Evolutionary conservation across 1,139 yeast species (phyloP).

Genomic region (Kluyveromyces sp.): DNA sequence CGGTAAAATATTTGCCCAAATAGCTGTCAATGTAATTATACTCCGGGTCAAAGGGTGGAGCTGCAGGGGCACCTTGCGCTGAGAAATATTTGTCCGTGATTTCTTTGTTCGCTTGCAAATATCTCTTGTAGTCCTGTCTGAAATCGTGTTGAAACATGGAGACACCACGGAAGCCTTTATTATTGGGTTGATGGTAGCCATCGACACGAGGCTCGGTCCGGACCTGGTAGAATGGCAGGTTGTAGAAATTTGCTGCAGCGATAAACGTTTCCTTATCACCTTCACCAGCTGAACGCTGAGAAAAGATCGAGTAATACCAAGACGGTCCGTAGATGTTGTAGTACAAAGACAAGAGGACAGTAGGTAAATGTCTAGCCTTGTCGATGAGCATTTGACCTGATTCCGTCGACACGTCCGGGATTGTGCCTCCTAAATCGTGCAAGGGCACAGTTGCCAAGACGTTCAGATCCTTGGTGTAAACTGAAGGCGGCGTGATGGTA

Average conservation of each 20-base stretch:
- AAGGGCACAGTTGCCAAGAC: constrained; percentile 41
- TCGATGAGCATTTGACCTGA: constrained; percentile 74
- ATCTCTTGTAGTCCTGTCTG: constrained; percentile 24
- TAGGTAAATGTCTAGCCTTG: constrained; percentile 56
- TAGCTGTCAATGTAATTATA: constrained; percentile 23
- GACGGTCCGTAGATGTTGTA: constrained; percentile 76
- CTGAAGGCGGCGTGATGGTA: constrained; percentile 32
- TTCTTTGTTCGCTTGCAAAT: constrained; percentile 17
- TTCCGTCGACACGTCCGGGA: constrained; percentile 78
- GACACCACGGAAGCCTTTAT: constrained; percentile 26
- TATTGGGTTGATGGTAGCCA: constrained; percentile 23
- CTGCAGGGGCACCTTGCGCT: background rate
- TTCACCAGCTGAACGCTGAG: constrained; percentile 83
- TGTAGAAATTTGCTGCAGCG: constrained; percentile 66
- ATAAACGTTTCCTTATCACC: constrained; percentile 88
- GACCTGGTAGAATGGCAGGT: constrained; percentile 62
- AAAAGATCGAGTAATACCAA: constrained; percentile 73
- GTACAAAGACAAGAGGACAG: constrained; percentile 61
- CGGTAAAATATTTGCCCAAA: constrained; percentile 10
- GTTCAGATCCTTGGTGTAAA: constrained; percentile 26
- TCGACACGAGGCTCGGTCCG: constrained; percentile 34
- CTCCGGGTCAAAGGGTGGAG: constrained; percentile 17
- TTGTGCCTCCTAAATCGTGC: constrained; percentile 61
- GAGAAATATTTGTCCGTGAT: constrained; percentile 13
- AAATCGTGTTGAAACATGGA: constrained; percentile 32